Evolutionary conservation across 768 basidiomycete genomes (phyloP).

Genomic region (Leccinum aurantiacum): DNA sequence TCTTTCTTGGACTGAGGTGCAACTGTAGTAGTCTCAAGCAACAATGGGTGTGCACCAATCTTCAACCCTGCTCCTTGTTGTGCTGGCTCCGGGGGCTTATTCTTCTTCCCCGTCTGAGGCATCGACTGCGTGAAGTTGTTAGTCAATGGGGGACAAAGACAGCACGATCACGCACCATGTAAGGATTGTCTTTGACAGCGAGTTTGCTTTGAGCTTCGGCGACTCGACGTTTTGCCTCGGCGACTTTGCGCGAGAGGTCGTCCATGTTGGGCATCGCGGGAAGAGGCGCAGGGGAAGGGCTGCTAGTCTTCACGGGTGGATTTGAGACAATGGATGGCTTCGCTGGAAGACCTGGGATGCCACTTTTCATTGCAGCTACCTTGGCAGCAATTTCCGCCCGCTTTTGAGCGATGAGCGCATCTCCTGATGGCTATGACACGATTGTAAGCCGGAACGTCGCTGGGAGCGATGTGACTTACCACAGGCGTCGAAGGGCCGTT

Average conservation of each 20-base stretch:
- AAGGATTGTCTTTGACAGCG: conserved; percentile 79
- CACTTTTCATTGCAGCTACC: conserved; percentile 69
- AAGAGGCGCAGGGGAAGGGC: conserved; percentile 44
- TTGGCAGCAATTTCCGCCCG: conserved; percentile 85
- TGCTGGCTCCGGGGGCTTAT: conserved; percentile 55
- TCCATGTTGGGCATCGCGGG: conserved; percentile 47
- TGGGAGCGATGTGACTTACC: conserved; percentile 38
- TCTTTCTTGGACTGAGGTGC: conserved; percentile 81
- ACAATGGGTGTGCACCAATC: conserved; percentile 87
- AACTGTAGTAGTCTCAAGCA: conserved; percentile 60
- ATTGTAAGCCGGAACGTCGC: conserved; percentile 3
- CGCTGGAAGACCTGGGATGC: conserved; percentile 31
- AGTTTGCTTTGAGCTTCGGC: conserved; percentile 78
- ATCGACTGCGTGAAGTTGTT: conserved; percentile 41
- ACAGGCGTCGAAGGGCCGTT: conserved; percentile 44
- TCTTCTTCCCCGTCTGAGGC: conserved; percentile 55
- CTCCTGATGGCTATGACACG: conserved; percentile 43
- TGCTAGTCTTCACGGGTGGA: conserved; percentile 20
- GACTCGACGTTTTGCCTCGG: conserved; percentile 84
- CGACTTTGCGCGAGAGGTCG: conserved; percentile 69
- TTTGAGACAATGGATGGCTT: conserved; percentile 29
- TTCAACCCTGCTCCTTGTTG: conserved; percentile 83
- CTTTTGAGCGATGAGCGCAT: conserved; percentile 78
- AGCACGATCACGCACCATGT: conserved; percentile 59
- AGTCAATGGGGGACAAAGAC: neutral